A percentile compares a stretch with the other conserved stretches of the same genome.
phyloP scores from a whole-genome alignment of 768 basidiomycete species.

The Suillus bovinus region DNA sequence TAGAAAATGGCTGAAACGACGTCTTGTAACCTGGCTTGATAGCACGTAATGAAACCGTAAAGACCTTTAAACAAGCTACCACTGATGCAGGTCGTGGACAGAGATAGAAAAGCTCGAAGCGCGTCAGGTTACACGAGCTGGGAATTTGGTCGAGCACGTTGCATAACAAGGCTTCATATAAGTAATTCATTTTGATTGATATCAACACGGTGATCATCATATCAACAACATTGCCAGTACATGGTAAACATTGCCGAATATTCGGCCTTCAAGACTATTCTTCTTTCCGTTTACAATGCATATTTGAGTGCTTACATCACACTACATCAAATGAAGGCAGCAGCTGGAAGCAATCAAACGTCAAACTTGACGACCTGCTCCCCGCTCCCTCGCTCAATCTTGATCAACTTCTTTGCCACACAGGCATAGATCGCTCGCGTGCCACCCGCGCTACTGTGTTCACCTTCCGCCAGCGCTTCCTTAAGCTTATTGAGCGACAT shows the following conservation, averaged over 20 bases:
- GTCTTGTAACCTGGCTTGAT: not conserved
- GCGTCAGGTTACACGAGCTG: not conserved
- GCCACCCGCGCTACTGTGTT: slow-evolving; percentile 44
- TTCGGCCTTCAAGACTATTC: not conserved
- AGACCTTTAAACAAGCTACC: not conserved
- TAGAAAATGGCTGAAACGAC: not conserved
- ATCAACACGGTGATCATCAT: not conserved
- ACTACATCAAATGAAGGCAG: not conserved
- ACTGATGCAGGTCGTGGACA: not conserved
- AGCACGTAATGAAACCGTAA: not conserved
- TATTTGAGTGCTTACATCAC: not conserved
- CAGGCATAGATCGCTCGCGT: slow-evolving; percentile 72
- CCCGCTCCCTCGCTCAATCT: slow-evolving; percentile 72
- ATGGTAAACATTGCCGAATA: not conserved
- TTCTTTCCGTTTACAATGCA: not conserved
- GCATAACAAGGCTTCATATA: slow-evolving; percentile 2
- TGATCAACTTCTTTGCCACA: slow-evolving; percentile 78
- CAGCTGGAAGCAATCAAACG: slow-evolving; percentile 29
- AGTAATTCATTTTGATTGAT: not conserved
- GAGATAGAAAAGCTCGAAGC: slow-evolving; percentile 1
- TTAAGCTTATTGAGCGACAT: slow-evolving; percentile 66
- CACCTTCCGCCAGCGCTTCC: slow-evolving; percentile 48
- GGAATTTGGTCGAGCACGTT: not conserved
- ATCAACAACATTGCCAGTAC: not conserved
- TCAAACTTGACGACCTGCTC: slow-evolving; percentile 80